Base-by-base conservation (phyloP, 352 stramenopile species). In the Globisporangium barbulae region DNA sequence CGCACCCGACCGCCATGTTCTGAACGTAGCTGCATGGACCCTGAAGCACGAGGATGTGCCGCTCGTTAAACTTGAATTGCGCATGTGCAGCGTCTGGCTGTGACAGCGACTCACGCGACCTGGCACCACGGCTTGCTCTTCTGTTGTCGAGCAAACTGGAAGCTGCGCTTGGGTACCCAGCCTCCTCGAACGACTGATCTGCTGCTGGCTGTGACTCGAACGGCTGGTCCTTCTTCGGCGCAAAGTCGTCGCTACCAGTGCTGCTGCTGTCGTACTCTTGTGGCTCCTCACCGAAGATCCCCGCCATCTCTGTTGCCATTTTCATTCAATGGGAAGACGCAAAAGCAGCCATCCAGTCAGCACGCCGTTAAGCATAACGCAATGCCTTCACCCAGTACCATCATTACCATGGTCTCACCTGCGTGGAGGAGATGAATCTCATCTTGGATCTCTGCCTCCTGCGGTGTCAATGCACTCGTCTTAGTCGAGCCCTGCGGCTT, bases 371-470 rank as follows among this genome's bases (percentile, higher is more conserved):
- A 21, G 41, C 17, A 47, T 2, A 47, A 47, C 5, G 10, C 30
- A 58, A 28, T 44, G 5, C 8, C 30, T 22, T 25, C n/a, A 56
- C 6, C 12, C 28, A n/a, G 17, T n/a, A 61, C 52, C 10, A 52
- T 9, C 22, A 45, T 12, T 37, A 31, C 19, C 15, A 21, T 30
- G 25, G 19, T 56, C 58, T 44, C 62, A 85, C 78, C 78, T 39
- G 60, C 64, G 53, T 88, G 76, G 30, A 88, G 61, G 3, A 71
- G 44, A n/a, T 79, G 42, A 33, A 88, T 81, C 2, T 86, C 75
- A 17, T 83, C 63, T 35, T 63, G 37, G 15, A 68, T 59, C 22
- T 59, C 61, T 28, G 71, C 53, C 1, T 53, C 65, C 21, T 68
- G 65, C 3, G 65, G 57, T 1, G 17, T 59, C 25, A 42, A 22